Evolutionary conservation across 2,329 filamentous ascomycete genomes (phyloP).

Genomic region (Beauveria rudraprayagi): DNA sequence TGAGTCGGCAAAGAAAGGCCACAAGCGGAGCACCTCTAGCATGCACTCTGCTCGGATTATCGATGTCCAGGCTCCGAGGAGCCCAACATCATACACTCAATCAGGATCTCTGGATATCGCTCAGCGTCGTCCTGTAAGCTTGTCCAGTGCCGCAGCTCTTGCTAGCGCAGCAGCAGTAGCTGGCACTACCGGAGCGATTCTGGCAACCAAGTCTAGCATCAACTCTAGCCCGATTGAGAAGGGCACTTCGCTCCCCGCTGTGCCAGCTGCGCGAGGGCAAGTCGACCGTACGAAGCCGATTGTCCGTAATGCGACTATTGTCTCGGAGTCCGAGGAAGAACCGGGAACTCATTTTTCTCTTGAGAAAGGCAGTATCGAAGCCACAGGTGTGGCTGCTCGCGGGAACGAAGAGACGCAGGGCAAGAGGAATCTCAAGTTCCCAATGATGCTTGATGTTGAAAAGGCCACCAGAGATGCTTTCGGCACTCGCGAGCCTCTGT

Average conservation of each 20-base stretch:
- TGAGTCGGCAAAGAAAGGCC: slow-evolving; percentile 34
- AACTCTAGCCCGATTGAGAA: slow-evolving; percentile 33
- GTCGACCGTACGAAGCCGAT: background rate
- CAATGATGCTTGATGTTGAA: slow-evolving; percentile 7
- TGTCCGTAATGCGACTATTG: slow-evolving; percentile 18
- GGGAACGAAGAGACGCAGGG: background rate
- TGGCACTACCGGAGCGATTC: slow-evolving; percentile 9
- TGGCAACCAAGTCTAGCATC: slow-evolving; percentile 20
- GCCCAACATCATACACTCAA: slow-evolving; percentile 38
- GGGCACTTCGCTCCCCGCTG: background rate
- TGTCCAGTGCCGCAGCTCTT: slow-evolving; percentile 33
- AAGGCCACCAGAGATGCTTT: slow-evolving; percentile 2
- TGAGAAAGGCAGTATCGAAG: slow-evolving; percentile 2
- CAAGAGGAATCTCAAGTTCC: background rate
- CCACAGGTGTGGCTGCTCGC: background rate
- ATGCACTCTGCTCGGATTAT: slow-evolving; percentile 51
- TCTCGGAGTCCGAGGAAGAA: slow-evolving; percentile 38
- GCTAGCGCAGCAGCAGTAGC: slow-evolving; percentile 15
- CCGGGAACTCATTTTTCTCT: slow-evolving; percentile 15
- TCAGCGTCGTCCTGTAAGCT: slow-evolving; percentile 31
- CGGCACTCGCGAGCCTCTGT: slow-evolving; percentile 2
- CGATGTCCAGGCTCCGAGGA: slow-evolving; percentile 45
- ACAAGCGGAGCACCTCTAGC: slow-evolving; percentile 35
- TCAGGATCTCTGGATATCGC: slow-evolving; percentile 40
- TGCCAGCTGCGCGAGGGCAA: slow-evolving; percentile 14